Base-by-base conservation (phyloP, 495 filamentous ascomycete genomes). In the Chaetomidium leptoderma region DNA sequence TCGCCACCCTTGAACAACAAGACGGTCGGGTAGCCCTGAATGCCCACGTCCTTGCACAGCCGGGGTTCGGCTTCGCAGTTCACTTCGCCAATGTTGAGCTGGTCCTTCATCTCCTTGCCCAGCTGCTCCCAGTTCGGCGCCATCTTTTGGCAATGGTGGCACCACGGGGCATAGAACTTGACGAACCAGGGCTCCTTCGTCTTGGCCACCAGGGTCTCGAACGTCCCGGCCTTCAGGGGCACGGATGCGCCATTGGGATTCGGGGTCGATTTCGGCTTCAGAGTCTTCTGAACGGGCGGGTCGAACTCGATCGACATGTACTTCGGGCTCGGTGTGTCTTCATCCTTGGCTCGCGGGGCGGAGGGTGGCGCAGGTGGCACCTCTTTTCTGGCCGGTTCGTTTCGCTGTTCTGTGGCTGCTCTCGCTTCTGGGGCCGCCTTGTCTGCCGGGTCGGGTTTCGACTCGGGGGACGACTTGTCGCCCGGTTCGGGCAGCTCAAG, bases 91-190 rank as follows among this genome's bases (percentile, higher is more conserved):
- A 97, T 79, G 65, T 96, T 96, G 50, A 98, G 83, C 36, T 80
- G 81, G 24, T 86, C 85, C 71, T 91, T 83, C 86, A 96, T 90
- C 67, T 93, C 89, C 65, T 89, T 90, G 10, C 86, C 89, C 73
- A 98, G 86, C 66, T 92, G 86, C 54, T 82, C 76, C 93, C 93
- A 98, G 64, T 84, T 89, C 10, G 95, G 89, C 21, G 87, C 89
- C 78, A 98, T 82, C 17, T 88, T 89, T 69, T 96, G 87, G 70
- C 93, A 98, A 71, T 98, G 93, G 56, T 83, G 82, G 69, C 93
- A 98, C 93, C 93, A 97, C 1, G 93, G 93, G 26, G 89, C 92
- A 70, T 96, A 97, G 70, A 98, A 97, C 69, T 98, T 97, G 73
- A 98, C 85, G 65, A 98, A 96, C 93, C 93, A 98, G 16, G 91